Percentiles rank a stretch among this genome's conserved stretches.
These are phyloP conservation scores for Diaporthe nobilis DNA, from an alignment of 2,329 filamentous ascomycete genomes.

Conservation along the genomic window DNA sequence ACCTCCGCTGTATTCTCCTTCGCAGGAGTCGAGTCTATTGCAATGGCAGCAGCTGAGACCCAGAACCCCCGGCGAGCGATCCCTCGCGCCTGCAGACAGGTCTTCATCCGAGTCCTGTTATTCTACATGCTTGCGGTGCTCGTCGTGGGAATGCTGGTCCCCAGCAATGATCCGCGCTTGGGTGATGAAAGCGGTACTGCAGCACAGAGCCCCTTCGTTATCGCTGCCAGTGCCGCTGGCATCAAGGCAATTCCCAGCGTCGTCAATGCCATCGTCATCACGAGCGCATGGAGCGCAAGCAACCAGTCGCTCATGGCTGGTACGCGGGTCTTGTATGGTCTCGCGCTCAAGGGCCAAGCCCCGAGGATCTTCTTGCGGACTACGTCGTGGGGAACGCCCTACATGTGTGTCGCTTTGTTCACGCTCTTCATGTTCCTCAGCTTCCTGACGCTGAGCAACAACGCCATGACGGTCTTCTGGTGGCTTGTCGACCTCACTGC, in stretches of 20 bases:
- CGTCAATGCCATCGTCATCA: constrained; percentile 83
- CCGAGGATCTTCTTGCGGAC: constrained; percentile 69
- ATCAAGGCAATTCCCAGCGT: constrained; percentile 78
- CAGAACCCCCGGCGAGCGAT: constrained; percentile 64
- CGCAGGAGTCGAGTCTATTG: constrained; percentile 66
- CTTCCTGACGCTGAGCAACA: constrained; percentile 70
- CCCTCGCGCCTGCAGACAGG: constrained; percentile 67
- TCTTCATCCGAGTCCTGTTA: constrained; percentile 61
- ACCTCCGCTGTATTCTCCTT: constrained; percentile 61
- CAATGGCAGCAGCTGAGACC: constrained; percentile 69
- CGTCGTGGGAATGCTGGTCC: constrained; percentile 72
- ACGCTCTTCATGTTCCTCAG: constrained; percentile 68
- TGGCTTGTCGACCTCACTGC: constrained; percentile 75
- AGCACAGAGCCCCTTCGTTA: constrained; percentile 75
- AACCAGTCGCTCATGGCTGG: constrained; percentile 76
- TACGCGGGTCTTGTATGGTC: constrained; percentile 71
- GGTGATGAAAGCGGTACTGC: constrained; percentile 61
- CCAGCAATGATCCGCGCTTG: constrained; percentile 65
- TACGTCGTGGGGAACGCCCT: constrained; percentile 67
- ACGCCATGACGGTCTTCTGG: constrained; percentile 74
- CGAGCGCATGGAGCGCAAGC: constrained; percentile 77
- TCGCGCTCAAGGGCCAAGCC: constrained; percentile 72
- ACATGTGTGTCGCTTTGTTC: constrained; percentile 69
- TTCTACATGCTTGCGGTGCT: constrained; percentile 67
- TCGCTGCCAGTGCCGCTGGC: constrained; percentile 77